phyloP scores from a whole-genome alignment of 192 early-diverging fungal species.

The Diversispora eburnea region DNA sequence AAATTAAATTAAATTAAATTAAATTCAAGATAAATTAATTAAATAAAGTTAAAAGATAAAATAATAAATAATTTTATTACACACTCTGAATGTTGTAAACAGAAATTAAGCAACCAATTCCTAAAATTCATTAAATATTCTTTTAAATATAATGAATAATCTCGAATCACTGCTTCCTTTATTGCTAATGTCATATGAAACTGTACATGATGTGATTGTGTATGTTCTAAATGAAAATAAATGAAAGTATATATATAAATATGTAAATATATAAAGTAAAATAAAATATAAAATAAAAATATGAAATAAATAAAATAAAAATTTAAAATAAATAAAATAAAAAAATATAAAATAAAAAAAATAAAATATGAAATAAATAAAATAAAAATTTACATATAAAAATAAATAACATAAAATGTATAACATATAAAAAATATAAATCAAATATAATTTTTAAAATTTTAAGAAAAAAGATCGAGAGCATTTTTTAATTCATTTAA shows the following conservation, averaged over 20 bases:
- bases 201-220: constrained; percentile 48
- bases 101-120: constrained; percentile 56
- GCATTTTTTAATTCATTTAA: too few relatives aligned
- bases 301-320: too few relatives aligned
- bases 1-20: too few relatives aligned
- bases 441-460: too few relatives aligned
- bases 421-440: too few relatives aligned
- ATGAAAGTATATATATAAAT: not conserved
- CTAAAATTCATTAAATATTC: constrained; percentile 53
- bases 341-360: too few relatives aligned
- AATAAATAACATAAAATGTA: too few relatives aligned
- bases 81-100: constrained; percentile 48
- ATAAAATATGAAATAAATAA: too few relatives aligned
- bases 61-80: not conserved
- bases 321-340: too few relatives aligned
- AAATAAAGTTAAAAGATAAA: not conserved
- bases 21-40: not conserved
- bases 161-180: constrained; percentile 50
- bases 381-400: too few relatives aligned
- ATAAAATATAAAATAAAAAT: too few relatives aligned
- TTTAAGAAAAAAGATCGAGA: too few relatives aligned
- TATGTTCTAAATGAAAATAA: constrained; percentile 45
- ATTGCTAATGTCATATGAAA: constrained; percentile 62
- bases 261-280: not conserved
- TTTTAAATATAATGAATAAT: constrained; percentile 51